Conservation (phyloP, 768 basidiomycete genomes). For the Agrocybe pediades region DNA sequence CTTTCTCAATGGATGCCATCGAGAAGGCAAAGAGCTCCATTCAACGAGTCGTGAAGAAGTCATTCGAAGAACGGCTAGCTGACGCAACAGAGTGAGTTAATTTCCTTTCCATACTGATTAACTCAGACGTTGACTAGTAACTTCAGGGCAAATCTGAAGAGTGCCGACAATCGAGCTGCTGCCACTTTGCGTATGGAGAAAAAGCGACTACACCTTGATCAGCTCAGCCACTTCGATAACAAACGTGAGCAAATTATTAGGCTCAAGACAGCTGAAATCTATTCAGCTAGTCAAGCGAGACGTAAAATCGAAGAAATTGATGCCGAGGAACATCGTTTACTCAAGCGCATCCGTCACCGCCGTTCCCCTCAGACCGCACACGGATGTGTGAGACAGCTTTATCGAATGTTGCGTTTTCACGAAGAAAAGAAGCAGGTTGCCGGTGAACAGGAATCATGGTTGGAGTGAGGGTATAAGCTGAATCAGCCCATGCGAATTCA, state of each 20-base stretch:
- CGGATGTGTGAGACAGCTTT: slow-evolving; percentile 24
- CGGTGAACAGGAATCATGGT: slow-evolving; percentile 24
- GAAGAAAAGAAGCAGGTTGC: slow-evolving; percentile 25
- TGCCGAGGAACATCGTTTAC: too few species aligned
- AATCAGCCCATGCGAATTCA: slow-evolving; percentile 27
- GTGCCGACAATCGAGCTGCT: too few species aligned
- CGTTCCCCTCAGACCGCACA: slow-evolving; percentile 35
- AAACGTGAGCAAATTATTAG: slow-evolving; percentile 29
- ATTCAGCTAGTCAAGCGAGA: slow-evolving; percentile 29
- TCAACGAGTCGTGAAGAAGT: too few species aligned
- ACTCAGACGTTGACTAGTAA: too few species aligned
- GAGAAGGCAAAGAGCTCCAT: too few species aligned
- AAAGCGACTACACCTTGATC: too few species aligned
- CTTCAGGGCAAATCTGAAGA: too few species aligned
- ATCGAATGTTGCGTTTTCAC: slow-evolving; percentile 30
- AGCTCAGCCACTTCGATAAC: slow-evolving; percentile 15
- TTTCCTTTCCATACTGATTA: too few species aligned
- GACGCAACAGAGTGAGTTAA: too few species aligned
- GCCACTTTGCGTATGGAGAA: too few species aligned
- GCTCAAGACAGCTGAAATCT: slow-evolving; percentile 22
- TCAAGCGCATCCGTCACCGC: slow-evolving; percentile 40
- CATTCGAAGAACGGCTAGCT: too few species aligned
- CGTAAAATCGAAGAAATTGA: slow-evolving; percentile 29
- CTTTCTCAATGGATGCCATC: too few species aligned
- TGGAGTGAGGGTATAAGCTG: slow-evolving; percentile 15